Evolutionary conservation across 768 basidiomycete species (phyloP), one percentile per base, ranked within the genome.

Genomic region (Trametes cingulata): DNA sequence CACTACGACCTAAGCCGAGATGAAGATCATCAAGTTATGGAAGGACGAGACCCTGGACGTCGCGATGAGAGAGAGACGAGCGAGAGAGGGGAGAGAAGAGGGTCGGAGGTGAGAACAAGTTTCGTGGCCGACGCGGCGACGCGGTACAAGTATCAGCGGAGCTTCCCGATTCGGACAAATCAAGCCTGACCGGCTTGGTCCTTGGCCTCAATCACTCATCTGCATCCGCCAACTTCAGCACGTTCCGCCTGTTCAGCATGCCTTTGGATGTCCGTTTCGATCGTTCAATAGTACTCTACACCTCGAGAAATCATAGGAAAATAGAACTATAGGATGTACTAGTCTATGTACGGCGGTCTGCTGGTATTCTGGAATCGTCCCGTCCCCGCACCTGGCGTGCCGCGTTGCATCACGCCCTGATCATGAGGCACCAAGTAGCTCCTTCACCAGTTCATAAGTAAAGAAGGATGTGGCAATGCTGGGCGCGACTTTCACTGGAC

Each of bases 391-490:
- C 20, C 45, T n/a, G 15, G 36, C 27, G 35, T 48, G 19, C 25
- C 55, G 43, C 52, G 15, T 17, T 25, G 14, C 54, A 42, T 17
- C 54, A 22, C 47, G 42, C 48, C 46, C 14, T 36, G 45, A 46
- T 68, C 67, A 77, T 56, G 68, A 64, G 57, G 76, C 69, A 55
- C 83, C 58, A 36, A 87, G 75, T 35, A 79, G 60, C 22, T 82
- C 81, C 61, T 79, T 82, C 60, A 82, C 80, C 65, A 90, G 69
- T 74, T 93, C 91, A 73, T 93, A 92, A 13, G 85, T 88, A 77
- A 90, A 91, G 71, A 93, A 92, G 33, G 87, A 88, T 37, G 88
- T 93, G 36, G 92, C 90, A 60, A 93, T 93, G 69, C 90, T 91
- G 19, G 92, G 92, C 1, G 91, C 88, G n/a, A 93, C 92, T 72